Evolutionary conservation across 2,329 filamentous ascomycete genomes (phyloP), one percentile per base, ranked within the genome.

Genomic region (Alternaria alternata): DNA sequence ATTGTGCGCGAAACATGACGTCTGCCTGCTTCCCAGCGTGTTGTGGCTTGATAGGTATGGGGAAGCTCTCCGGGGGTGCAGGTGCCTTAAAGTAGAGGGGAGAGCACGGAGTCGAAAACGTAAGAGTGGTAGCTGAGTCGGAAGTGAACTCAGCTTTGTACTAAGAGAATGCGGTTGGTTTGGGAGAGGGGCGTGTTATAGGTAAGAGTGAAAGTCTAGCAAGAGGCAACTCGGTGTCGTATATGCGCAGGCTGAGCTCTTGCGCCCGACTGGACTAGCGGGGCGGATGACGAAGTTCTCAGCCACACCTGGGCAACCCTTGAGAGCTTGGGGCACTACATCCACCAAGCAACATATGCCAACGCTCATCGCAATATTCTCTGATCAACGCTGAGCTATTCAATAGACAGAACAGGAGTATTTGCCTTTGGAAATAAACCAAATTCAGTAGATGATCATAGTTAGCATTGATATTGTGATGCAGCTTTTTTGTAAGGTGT

Each of bases 1-100:
- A 86, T 79, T 89, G 80, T 32, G 80, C 78, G 67, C 81, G 80
- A 65, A 83, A 83, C 81, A 83, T 83, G 67, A 42, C 72, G 61
- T 58, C 57, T 67, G 68, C 53, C 58, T 64, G 51, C 41, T 60
- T 47, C 39, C 18, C n/a, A 51, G 36, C 22, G 42, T 22, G 46
- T 34, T 32, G 34, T 18, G 39, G 46, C 34, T 44, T 22, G 8
- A n/a, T 39, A 39, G 44, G 44, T 47, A 43, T 48, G 34, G 34
- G 47, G 52, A n/a, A 4, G 44, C 48, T 57, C n/a, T 47, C 49
- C 46, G 59, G 51, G 38, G 48, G 56, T 30, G 49, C 44, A 20
- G 54, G 54, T 57, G 59, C 61, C 51, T 51, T 48, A 43, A 52
- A 30, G 51, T 24, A n/a, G 46, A 38, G 16, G 46, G 18, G 20